A percentile compares a stretch with the other conserved stretches of the same genome.
These are phyloP conservation scores for Apiotrichum akiyoshidainum DNA, from an alignment of 1,284 basidiomycete species.

Conservation along the genomic window DNA sequence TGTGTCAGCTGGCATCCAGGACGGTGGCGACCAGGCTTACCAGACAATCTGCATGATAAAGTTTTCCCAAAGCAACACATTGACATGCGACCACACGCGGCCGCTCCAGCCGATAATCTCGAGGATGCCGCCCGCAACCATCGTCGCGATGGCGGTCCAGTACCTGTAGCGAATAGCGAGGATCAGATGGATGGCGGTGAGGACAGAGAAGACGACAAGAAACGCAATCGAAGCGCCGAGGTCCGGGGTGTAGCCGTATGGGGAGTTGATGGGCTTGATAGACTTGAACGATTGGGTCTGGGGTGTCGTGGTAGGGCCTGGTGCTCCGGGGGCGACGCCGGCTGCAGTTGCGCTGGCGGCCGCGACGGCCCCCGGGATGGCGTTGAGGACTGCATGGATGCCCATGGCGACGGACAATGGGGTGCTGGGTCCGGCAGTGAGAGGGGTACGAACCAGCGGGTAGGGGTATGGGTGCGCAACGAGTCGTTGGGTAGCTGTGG, in stretches of 20 bases:
- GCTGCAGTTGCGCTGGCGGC: too few relatives aligned
- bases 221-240: conserved; percentile 22
- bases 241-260: conserved; percentile 38
- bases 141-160: conserved; percentile 60
- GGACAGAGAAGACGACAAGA: conserved; percentile 32
- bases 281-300: neutral
- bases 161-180: conserved; percentile 52
- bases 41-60: conserved; percentile 54
- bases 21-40: conserved; percentile 25
- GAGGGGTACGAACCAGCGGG: too few relatives aligned
- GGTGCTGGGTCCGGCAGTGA: too few relatives aligned
- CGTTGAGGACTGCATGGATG: too few relatives aligned
- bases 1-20: too few relatives aligned
- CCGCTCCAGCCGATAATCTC: conserved; percentile 54
- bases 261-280: conserved; percentile 14
- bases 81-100: conserved; percentile 33
- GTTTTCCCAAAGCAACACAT: conserved; percentile 28
- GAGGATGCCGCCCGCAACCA: conserved; percentile 55
- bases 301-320: too few relatives aligned
- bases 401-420: too few relatives aligned
- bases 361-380: too few relatives aligned
- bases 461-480: too few relatives aligned
- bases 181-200: conserved; percentile 52
- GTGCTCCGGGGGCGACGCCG: too few relatives aligned
- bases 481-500: too few relatives aligned